Evolutionary conservation across 768 basidiomycete species (phyloP), one percentile per base, ranked within the genome.

Genomic region (Rubroboletus satanas): DNA sequence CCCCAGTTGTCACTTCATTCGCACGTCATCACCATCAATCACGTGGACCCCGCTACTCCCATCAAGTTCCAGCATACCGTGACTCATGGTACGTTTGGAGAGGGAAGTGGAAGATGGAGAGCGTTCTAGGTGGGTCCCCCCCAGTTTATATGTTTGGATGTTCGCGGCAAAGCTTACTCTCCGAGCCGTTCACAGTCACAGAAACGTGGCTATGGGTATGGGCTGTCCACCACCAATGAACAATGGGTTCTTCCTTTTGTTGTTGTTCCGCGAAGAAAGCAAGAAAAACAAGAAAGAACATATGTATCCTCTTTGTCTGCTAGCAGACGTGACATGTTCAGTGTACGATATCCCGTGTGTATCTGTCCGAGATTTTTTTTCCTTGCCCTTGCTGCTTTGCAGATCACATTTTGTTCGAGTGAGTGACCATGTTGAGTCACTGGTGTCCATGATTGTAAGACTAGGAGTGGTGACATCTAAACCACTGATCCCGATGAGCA

Each of bases 1-100:
- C 62, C 62, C 6, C 8, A 48, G 29, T 28, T 65, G 32, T 39
- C 55, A 12, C 62, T 63, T 23, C 52, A 61, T 14, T 63, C 62
- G 8, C 51, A 55, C 12, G 4, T 28, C 1, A 11, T 60, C 36
- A 37, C 31, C n/a, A 29, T 61, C 17, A 35, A 50, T 1, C 37
- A 21, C 15, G 2, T 2, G 4, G 42, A 56, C 12, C 21, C 41
- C 1, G 3, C 11, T 9, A 33, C 43, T 21, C 49, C 54, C 4
- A 15, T 56, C 23, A 45, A 18, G 33, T 41, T 52, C 7, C 23
- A 10, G 6, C 3, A 32, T 1, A 11, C 15, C 1, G 9, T 14
- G 28, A 7, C 9, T 15, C 59, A 60, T 10, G 59, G 59, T 9
- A 2, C 2, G 4, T 29, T 60, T 23, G 59, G 38, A 12, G 35